phyloP scores from a whole-genome alignment of 2,329 filamentous ascomycete genomes.

The Coleophoma cylindrospora region DNA sequence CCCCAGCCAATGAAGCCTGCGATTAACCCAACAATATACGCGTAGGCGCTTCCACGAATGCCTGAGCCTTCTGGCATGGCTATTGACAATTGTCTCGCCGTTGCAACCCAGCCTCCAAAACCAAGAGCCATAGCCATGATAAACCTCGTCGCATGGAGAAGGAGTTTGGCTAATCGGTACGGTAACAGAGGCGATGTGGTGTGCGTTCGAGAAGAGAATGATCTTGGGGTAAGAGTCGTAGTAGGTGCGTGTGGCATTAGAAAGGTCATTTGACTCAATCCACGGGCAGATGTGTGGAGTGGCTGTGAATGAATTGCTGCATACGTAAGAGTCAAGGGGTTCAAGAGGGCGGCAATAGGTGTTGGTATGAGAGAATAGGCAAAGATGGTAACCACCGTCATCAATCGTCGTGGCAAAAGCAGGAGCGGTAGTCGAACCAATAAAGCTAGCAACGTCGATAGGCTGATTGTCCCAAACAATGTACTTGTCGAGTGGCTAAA shows the following conservation, averaged over 20 bases:
- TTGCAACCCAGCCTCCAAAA: constrained; percentile 95
- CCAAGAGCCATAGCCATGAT: constrained; percentile 88
- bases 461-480: constrained; percentile 86
- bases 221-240: constrained; percentile 60
- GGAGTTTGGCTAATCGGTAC: constrained; percentile 84
- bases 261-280: constrained; percentile 77
- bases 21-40: constrained; percentile 88
- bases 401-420: constrained; percentile 68
- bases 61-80: constrained; percentile 43
- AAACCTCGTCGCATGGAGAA: constrained; percentile 85
- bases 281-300: constrained; percentile 70
- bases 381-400: constrained; percentile 60
- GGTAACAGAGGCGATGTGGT: constrained; percentile 60
- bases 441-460: constrained; percentile 78
- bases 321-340: constrained; percentile 88
- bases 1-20: constrained; percentile 95
- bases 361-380: constrained; percentile 80
- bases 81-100: constrained; percentile 71
- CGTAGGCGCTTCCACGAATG: constrained; percentile 79
- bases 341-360: constrained; percentile 79
- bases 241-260: constrained; percentile 69
- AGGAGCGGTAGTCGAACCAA: constrained; percentile 81
- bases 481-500: constrained; percentile 77
- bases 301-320: constrained; percentile 89
- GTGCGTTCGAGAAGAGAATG: constrained; percentile 38